Percentiles rank a stretch among this genome's conserved stretches.
phyloP scores from a whole-genome alignment of 2,329 filamentous ascomycete species.

The Phialophora tarda region DNA sequence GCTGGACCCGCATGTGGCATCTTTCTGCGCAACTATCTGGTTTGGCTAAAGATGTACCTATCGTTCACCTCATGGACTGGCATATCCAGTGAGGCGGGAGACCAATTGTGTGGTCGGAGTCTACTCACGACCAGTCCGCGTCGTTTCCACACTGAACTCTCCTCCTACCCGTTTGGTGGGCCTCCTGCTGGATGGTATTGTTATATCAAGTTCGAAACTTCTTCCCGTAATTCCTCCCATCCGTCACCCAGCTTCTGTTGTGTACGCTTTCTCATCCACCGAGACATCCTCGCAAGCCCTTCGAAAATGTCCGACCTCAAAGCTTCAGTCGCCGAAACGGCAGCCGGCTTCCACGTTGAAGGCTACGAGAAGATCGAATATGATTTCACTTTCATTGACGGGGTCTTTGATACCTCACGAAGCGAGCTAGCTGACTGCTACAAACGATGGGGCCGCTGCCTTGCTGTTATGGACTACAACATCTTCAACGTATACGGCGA shows the following conservation, averaged over 20 bases:
- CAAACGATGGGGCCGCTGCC: conserved; percentile 66
- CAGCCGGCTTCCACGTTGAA: conserved; percentile 70
- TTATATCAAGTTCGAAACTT: conserved; percentile 6
- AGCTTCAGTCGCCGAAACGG: conserved; percentile 67
- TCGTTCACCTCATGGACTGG: background rate
- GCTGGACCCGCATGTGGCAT: conserved; percentile 14
- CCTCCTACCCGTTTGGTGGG: background rate
- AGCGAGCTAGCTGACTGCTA: conserved; percentile 69
- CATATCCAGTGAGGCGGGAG: background rate
- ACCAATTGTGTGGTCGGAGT: background rate
- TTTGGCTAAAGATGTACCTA: background rate
- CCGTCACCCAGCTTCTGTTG: background rate
- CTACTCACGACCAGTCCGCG: conserved; percentile 3
- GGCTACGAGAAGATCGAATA: conserved; percentile 79
- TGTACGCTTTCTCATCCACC: background rate
- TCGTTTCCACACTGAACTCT: background rate
- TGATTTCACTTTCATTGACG: conserved; percentile 74
- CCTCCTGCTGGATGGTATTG: background rate
- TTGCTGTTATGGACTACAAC: conserved; percentile 74
- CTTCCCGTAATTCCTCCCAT: background rate
- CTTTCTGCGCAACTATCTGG: background rate
- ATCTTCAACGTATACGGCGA: conserved; percentile 71
- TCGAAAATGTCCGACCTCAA: conserved; percentile 71
- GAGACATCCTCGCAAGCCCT: background rate
- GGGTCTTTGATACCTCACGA: conserved; percentile 67